Evolutionary conservation across 371 early-diverging fungal species (phyloP).

Genomic region (Lichtheimia hyalospora): DNA sequence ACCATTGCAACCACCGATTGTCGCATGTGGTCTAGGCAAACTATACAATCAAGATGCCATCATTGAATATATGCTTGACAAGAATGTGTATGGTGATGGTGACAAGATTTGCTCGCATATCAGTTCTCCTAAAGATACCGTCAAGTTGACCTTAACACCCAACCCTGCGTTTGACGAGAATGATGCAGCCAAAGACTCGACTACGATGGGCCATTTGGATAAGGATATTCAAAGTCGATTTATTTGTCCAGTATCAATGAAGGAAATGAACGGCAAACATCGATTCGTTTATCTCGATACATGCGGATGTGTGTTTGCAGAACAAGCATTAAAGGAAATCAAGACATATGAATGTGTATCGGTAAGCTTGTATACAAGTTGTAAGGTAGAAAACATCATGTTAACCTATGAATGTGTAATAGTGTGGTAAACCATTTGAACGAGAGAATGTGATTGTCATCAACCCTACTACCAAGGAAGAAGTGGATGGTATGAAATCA

Average conservation of each 20-base stretch:
- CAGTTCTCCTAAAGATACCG: slow-evolving; percentile 70
- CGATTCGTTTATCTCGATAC: slow-evolving; percentile 75
- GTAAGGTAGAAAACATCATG: too few relatives aligned
- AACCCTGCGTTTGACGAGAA: slow-evolving; percentile 68
- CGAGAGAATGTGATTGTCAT: slow-evolving; percentile 69
- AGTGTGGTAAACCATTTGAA: slow-evolving; percentile 71
- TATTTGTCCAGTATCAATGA: slow-evolving; percentile 88
- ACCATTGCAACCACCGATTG: slow-evolving; percentile 78
- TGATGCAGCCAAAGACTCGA: slow-evolving; percentile 27
- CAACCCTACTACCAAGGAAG: slow-evolving; percentile 73
- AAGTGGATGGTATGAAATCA: slow-evolving; percentile 54
- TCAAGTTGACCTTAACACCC: slow-evolving; percentile 67
- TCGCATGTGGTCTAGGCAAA: slow-evolving; percentile 80
- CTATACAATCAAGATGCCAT: slow-evolving; percentile 93
- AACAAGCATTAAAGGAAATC: slow-evolving; percentile 80
- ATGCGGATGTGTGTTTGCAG: slow-evolving; percentile 92
- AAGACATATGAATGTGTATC: slow-evolving; percentile 59
- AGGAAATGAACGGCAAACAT: slow-evolving; percentile 92
- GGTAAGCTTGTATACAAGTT: slow-evolving; percentile 25
- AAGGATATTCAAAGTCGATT: slow-evolving; percentile 62
- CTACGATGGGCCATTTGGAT: slow-evolving; percentile 51
- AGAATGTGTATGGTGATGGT: slow-evolving; percentile 78
- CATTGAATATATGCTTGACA: slow-evolving; percentile 81
- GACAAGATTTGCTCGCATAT: slow-evolving; percentile 84
- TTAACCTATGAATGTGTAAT: slow-evolving; percentile 4